Percentiles rank a stretch among this genome's conserved stretches.
Conservation (phyloP, 306 rosid genomes). For the Arachis stenosperma region DNA sequence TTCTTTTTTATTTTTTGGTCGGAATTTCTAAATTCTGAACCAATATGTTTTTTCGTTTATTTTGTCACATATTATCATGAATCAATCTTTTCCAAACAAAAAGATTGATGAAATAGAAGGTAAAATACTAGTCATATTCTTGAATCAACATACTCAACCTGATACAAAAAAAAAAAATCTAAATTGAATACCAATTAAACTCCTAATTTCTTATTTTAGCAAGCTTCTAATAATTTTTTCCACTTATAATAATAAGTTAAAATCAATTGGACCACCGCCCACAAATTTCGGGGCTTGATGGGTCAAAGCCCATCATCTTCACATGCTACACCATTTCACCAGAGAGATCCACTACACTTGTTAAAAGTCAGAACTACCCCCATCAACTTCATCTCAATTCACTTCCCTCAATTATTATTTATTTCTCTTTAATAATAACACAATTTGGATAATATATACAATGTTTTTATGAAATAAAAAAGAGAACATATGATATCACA, state of each 20-base stretch:
- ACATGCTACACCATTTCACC: conserved; percentile 19
- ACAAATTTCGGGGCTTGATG: conserved; percentile 28
- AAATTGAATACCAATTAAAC: background rate
- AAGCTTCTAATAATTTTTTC: background rate
- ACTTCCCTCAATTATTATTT: background rate
- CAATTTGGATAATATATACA: no score
- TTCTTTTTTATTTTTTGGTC: no score
- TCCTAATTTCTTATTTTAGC: background rate
- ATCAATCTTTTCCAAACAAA: no score
- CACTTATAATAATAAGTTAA: conserved; percentile 14
- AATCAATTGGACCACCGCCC: conserved; percentile 24
- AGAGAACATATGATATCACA: no score
- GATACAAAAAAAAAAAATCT: no score
- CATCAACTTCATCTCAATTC: background rate
- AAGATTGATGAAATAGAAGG: no score
- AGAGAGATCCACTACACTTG: conserved; percentile 14
- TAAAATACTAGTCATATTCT: no score
- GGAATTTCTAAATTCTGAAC: no score
- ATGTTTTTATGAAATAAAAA: no score
- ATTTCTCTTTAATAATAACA: background rate
- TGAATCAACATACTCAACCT: no score
- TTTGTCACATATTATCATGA: no score
- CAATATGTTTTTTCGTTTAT: no score
- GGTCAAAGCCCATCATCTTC: conserved; percentile 45
- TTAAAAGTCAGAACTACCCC: conserved; percentile 30